A percentile compares a stretch with the other conserved stretches of the same genome.
phyloP scores from a whole-genome alignment of 1,284 basidiomycete genomes.

The Ceratobasidium sp. region DNA sequence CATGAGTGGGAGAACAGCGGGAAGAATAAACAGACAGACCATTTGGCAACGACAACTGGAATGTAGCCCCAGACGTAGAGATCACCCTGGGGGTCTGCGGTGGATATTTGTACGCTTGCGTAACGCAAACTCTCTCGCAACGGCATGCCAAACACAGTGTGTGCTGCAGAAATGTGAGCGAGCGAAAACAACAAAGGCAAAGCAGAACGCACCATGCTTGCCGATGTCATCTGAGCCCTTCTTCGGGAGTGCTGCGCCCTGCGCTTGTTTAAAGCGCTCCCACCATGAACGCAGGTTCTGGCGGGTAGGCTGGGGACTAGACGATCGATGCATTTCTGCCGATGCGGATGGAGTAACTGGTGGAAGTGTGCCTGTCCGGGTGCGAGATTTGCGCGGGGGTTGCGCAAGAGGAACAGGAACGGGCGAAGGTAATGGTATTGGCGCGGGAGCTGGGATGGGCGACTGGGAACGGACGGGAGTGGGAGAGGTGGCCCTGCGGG shows the following conservation, averaged over 20 bases:
- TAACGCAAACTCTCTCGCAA: conserved; percentile 86
- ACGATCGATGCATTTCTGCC: conserved; percentile 20
- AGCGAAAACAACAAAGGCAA: conserved; percentile 26
- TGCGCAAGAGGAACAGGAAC: conserved; percentile 12
- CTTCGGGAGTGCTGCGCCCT: conserved; percentile 64
- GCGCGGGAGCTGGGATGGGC: conserved; percentile 29
- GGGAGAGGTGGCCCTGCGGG: conserved; percentile 7
- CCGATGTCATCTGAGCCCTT: conserved; percentile 59
- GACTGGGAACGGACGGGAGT: not conserved
- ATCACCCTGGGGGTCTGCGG: conserved; percentile 85
- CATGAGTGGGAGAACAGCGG: conserved; percentile 42
- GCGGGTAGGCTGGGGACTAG: conserved; percentile 63
- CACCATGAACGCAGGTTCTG: conserved; percentile 86
- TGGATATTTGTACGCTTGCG: conserved; percentile 95
- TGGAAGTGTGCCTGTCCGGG: not conserved
- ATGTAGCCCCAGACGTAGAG: conserved; percentile 94
- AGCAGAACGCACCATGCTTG: conserved; percentile 57
- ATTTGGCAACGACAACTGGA: conserved; percentile 97
- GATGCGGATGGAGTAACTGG: conserved; percentile 4
- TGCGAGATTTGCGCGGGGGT: conserved; percentile 6
- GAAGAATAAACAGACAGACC: conserved; percentile 67
- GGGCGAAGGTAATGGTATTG: conserved; percentile 37
- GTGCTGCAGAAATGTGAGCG: conserved; percentile 26
- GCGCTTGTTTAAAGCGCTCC: conserved; percentile 77
- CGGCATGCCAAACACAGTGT: conserved; percentile 85